These are phyloP conservation scores for Paramyrothecium roridum DNA, from an alignment of 2,329 filamentous ascomycete species.

Conservation along the genomic window DNA sequence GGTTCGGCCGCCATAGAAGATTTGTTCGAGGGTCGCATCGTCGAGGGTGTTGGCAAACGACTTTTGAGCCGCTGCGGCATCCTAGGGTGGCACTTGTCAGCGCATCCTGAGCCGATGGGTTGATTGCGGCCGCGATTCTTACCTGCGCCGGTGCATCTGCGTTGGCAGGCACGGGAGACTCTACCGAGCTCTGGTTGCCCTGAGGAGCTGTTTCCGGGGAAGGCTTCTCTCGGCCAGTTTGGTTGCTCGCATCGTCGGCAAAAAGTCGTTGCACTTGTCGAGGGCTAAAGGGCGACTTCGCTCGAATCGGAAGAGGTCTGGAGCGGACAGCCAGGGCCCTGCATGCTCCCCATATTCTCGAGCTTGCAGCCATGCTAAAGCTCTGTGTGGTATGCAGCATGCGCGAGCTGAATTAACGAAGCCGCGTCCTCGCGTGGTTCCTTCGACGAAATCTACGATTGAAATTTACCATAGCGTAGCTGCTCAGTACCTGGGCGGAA, in stretches of 20 bases:
- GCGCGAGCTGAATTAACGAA: background rate
- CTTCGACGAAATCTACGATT: background rate
- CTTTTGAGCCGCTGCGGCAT: conserved; percentile 2
- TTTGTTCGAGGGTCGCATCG: conserved; percentile 31
- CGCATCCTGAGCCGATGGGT: too few relatives aligned
- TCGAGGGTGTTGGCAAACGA: conserved; percentile 22
- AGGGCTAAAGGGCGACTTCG: conserved; percentile 15
- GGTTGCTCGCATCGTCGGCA: conserved; percentile 25
- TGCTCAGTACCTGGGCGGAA: background rate
- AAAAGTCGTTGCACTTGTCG: conserved; percentile 20
- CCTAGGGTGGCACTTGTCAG: conserved; percentile 5
- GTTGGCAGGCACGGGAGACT: background rate
- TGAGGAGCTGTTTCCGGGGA: background rate
- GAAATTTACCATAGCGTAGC: background rate
- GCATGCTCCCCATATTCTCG: conserved; percentile 29
- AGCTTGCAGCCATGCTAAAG: conserved; percentile 28
- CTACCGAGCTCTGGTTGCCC: background rate
- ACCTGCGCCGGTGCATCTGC: too few relatives aligned
- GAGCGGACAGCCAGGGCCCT: conserved; percentile 26
- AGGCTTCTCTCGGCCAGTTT: background rate
- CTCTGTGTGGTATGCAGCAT: background rate
- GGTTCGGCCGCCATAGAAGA: conserved; percentile 31
- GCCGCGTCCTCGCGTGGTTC: background rate
- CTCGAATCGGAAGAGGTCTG: conserved; percentile 19
- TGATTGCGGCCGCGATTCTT: too few relatives aligned